These are phyloP conservation scores for Didymella sp. DNA, from an alignment of 2,329 filamentous ascomycete species.

Conservation along the genomic window DNA sequence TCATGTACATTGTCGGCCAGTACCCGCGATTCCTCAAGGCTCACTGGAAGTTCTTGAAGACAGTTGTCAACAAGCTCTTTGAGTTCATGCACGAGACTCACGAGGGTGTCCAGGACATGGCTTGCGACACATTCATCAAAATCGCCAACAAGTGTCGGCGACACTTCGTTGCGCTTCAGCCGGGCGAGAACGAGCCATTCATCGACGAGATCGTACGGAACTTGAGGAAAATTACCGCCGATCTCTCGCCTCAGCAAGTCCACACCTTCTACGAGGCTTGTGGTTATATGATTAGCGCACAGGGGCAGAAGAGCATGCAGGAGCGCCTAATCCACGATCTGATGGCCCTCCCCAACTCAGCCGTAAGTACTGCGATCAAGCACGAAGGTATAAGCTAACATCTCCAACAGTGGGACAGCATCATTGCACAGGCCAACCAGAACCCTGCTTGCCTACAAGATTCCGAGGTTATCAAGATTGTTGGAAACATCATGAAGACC, in stretches of 20 bases:
- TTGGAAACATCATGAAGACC: conserved; percentile 99
- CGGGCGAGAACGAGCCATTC: conserved; percentile 92
- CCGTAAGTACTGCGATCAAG: conserved; percentile 52
- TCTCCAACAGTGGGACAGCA: conserved; percentile 75
- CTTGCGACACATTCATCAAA: conserved; percentile 99
- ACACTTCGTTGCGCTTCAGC: conserved; percentile 95
- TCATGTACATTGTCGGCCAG: conserved; percentile 99
- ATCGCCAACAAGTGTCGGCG: conserved; percentile 97
- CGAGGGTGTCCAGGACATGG: conserved; percentile 99
- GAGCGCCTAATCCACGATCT: conserved; percentile 89
- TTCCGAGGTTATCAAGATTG: conserved; percentile 94
- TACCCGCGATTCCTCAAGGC: conserved; percentile 98
- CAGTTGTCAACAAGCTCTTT: conserved; percentile 98
- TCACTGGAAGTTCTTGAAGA: conserved; percentile 99
- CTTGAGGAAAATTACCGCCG: conserved; percentile 93
- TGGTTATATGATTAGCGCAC: conserved; percentile 98
- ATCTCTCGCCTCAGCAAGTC: conserved; percentile 94
- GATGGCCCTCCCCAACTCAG: conserved; percentile 91
- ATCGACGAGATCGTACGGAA: conserved; percentile 98
- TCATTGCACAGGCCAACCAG: conserved; percentile 85
- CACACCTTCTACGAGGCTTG: conserved; percentile 99
- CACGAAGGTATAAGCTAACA: conserved; percentile 21
- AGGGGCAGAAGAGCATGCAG: conserved; percentile 93
- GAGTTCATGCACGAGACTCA: conserved; percentile 99
- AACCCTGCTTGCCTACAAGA: conserved; percentile 90